Base-by-base conservation (phyloP, 2,329 filamentous ascomycete species). In the Aspergillus chevalieri region DNA sequence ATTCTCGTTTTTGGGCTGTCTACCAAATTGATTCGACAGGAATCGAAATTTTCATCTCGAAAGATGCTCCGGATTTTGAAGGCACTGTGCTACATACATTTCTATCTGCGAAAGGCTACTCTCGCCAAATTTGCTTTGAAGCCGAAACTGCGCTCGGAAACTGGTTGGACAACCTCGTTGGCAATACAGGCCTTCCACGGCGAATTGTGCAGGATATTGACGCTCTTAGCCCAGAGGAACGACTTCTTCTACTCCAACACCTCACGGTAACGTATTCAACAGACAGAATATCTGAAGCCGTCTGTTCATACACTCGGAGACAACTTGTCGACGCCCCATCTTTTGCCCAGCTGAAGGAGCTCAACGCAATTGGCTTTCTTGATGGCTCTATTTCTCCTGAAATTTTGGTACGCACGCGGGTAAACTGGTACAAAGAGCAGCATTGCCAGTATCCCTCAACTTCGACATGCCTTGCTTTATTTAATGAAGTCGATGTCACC, bases 31-130 rank as follows among this genome's bases (percentile, higher is more conserved):
- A 69, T 28, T 47, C 53, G 1, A 65, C 69, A 14, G 63, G 61
- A 3, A 53, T 67, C 4, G 66, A 72, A 38, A 65, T 72, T 14
- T 77, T 68, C 44, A 61, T 73, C 12, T 77, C 74, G 4, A 70
- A 71, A 44, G 73, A 73, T 36, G 68, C 67, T 2, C 64, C 66
- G n/a, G 74, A 73, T 44, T 52, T 75, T 6, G 60, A 64, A 17
- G 67, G 71, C 14, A 72, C 71, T 6, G 58, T 76, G 3, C 51
- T 77, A 8, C 74, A 77, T 50, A 74, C 74, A 1, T 77, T 71
- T 51, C 57, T 75, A 4, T 74, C 73, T 1, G 67, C 65, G 28
- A 67, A 67, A 45, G 71, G 68, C 15, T 65, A 69, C 19, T 59
- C 66, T 21, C 65, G 73, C 6, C 62, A 66, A 50, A 58, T 66